These are phyloP conservation scores for Delonix regia DNA, from an alignment of 306 rosid species.

Conservation along the genomic window DNA sequence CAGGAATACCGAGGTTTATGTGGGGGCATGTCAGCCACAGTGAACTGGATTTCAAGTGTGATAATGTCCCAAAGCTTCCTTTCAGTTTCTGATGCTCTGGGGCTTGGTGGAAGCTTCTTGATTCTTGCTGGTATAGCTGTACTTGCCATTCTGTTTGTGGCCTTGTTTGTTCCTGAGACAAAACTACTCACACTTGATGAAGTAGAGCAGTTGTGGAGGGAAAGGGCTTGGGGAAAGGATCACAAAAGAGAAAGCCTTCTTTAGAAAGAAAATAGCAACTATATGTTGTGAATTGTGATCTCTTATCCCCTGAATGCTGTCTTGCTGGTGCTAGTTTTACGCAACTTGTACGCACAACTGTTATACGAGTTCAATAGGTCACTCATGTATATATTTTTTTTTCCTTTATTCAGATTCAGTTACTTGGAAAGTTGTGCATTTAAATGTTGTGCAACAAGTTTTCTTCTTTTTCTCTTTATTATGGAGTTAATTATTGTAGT, in stretches of 20 bases:
- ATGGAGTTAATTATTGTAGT: neutral
- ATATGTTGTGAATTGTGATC: neutral
- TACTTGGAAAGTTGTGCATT: no score
- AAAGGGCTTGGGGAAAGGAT: conserved; percentile 65
- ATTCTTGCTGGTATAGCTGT: conserved; percentile 63
- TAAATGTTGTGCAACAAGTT: neutral
- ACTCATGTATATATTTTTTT: neutral
- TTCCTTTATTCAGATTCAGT: neutral
- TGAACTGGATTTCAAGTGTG: conserved; percentile 78
- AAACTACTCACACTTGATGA: conserved; percentile 84
- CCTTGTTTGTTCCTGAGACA: conserved; percentile 67
- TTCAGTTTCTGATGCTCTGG: conserved; percentile 57
- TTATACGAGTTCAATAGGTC: neutral
- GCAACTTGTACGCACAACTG: neutral
- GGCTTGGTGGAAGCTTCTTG: conserved; percentile 69
- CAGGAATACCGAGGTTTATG: conserved; percentile 79
- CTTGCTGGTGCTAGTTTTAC: neutral
- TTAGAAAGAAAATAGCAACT: conserved; percentile 14
- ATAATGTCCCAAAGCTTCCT: conserved; percentile 74
- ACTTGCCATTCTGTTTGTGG: conserved; percentile 63
- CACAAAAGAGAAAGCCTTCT: conserved; percentile 54
- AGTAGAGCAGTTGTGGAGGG: conserved; percentile 81
- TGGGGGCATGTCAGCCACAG: conserved; percentile 91
- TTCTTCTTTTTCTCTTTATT: neutral
- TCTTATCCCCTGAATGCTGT: neutral